phyloP scores from a whole-genome alignment of 805 yeast genomes.

The Pichia phayaonensis region DNA sequence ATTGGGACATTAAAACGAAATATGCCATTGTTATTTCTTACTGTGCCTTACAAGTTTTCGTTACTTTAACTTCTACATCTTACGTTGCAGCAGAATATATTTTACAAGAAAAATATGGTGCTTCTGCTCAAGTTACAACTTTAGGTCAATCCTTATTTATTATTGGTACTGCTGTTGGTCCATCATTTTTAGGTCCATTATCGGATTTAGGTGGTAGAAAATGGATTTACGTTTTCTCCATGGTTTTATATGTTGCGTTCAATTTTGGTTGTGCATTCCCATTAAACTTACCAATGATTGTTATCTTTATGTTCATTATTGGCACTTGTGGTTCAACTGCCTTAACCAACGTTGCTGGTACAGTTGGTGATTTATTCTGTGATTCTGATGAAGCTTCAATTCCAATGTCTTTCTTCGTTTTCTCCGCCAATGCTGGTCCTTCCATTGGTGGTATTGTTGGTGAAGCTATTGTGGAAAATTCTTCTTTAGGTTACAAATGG shows the following conservation, averaged over 20 bases:
- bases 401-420: conserved; percentile 30
- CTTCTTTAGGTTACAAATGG: conserved; percentile 27
- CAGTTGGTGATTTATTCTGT: conserved; percentile 30
- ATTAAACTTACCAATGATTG: conserved; percentile 27
- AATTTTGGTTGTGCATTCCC: conserved; percentile 31
- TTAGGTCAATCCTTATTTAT: conserved; percentile 31
- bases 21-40: conserved; percentile 21
- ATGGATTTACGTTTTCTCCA: conserved; percentile 30
- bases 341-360: conserved; percentile 30
- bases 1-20: conserved; percentile 24
- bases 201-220: conserved; percentile 32
- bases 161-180: conserved; percentile 31
- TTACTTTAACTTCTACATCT: conserved; percentile 28
- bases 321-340: conserved; percentile 29
- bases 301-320: conserved; percentile 27
- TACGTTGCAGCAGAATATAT: conserved; percentile 27
- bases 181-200: conserved; percentile 30
- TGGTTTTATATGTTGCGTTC: conserved; percentile 22
- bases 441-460: conserved; percentile 31
- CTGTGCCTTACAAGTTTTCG: conserved; percentile 26
- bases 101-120: conserved; percentile 22
- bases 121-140: conserved; percentile 27
- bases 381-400: conserved; percentile 30
- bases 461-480: conserved; percentile 28
- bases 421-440: conserved; percentile 31